phyloP scores from a whole-genome alignment of 768 basidiomycete genomes.

The Mycena maculata region DNA sequence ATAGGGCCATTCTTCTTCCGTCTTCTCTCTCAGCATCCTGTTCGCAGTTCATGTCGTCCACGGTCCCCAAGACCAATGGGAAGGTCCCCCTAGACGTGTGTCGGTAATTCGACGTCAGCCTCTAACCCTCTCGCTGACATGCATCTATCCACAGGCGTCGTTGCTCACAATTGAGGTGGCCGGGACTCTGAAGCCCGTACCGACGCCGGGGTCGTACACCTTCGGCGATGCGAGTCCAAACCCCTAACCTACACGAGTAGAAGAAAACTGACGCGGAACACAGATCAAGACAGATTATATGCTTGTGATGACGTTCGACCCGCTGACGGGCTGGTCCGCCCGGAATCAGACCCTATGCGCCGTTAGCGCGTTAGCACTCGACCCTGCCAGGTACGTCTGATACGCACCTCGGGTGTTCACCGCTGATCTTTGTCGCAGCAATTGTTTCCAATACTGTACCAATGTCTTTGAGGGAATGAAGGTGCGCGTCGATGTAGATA shows the following conservation, averaged over 20 bases:
- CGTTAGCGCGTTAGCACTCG: conserved; percentile 68
- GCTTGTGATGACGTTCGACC: conserved; percentile 74
- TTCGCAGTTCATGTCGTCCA: not conserved
- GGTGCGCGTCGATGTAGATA: conserved; percentile 39
- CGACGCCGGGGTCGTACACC: conserved; percentile 56
- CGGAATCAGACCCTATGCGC: conserved; percentile 80
- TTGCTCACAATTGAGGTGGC: conserved; percentile 62
- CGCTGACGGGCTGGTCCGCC: conserved; percentile 75
- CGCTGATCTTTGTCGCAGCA: no score
- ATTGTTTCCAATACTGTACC: no score
- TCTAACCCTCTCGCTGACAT: not conserved
- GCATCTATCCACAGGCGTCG: conserved; percentile 60
- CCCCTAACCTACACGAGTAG: not conserved
- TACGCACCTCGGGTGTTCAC: no score
- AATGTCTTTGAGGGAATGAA: conserved; percentile 89
- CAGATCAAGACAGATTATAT: conserved; percentile 84
- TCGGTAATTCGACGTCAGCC: not conserved
- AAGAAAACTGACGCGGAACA: conserved; percentile 7
- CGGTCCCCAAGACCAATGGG: conserved; percentile 5
- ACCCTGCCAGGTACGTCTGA: conserved; percentile 66
- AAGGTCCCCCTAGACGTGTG: conserved; percentile 20
- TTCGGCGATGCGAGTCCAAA: conserved; percentile 66
- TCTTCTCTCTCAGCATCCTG: no score
- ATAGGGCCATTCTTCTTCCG: no score
- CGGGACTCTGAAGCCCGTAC: conserved; percentile 62